Conservation (phyloP, 2,329 filamentous ascomycete species). For the Pseudofabraea citricarpa region DNA sequence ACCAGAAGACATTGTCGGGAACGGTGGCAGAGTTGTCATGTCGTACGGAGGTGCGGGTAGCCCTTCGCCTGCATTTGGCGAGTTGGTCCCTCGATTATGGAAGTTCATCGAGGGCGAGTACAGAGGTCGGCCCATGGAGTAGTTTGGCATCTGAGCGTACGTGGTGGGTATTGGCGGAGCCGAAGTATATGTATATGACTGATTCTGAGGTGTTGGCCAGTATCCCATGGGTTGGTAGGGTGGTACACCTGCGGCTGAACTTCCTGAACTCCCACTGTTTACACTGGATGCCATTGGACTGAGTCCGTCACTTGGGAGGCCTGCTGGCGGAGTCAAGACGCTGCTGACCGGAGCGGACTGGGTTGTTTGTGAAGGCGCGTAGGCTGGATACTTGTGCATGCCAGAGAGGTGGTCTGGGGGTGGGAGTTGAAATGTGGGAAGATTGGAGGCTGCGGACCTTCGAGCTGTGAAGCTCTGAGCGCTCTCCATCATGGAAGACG, state of each 20-base stretch:
- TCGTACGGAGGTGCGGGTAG: constrained; percentile 66
- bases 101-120: constrained; percentile 54
- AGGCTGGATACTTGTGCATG: constrained; percentile 50
- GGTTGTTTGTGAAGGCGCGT: constrained; percentile 38
- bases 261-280: constrained; percentile 53
- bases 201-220: constrained; percentile 44
- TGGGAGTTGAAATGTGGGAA: constrained; percentile 66
- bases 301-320: constrained; percentile 53
- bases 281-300: constrained; percentile 57
- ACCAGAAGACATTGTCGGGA: constrained; percentile 53
- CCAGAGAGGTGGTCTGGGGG: constrained; percentile 49
- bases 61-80: constrained; percentile 56
- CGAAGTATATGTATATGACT: constrained; percentile 49
- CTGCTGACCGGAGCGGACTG: constrained; percentile 31
- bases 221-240: constrained; percentile 58
- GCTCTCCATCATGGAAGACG: constrained; percentile 42
- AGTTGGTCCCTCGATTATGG: constrained; percentile 48
- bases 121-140: constrained; percentile 42
- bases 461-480: constrained; percentile 65
- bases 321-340: constrained; percentile 38
- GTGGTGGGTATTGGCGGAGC: constrained; percentile 31
- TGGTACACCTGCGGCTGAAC: constrained; percentile 49
- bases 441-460: constrained; percentile 62
- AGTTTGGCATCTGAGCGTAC: constrained; percentile 30
- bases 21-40: constrained; percentile 56